phyloP scores from a whole-genome alignment of 495 filamentous ascomycete genomes.

The Aspergillus wentii region DNA sequence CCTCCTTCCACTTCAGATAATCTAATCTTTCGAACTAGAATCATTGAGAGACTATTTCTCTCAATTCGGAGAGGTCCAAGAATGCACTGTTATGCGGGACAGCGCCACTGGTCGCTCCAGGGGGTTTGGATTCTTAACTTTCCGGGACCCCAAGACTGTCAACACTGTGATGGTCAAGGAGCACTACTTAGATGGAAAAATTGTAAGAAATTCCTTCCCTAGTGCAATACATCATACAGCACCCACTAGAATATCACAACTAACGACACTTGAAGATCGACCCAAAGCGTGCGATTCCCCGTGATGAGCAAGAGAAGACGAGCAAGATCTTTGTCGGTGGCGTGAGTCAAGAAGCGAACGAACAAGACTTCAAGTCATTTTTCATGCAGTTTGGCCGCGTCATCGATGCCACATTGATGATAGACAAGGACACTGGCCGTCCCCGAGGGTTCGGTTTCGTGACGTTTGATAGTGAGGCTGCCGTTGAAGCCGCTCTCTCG shows the following conservation, averaged over 20 bases:
- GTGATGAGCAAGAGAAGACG: slow-evolving; percentile 95
- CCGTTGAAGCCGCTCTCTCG: slow-evolving; percentile 84
- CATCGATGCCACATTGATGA: slow-evolving; percentile 97
- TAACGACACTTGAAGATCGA: slow-evolving; percentile 66
- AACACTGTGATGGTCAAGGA: slow-evolving; percentile 99
- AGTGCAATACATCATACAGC: slow-evolving; percentile 3
- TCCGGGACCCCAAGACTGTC: slow-evolving; percentile 93
- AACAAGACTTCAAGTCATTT: slow-evolving; percentile 92
- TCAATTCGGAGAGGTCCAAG: slow-evolving; percentile 92
- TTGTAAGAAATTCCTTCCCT: slow-evolving; percentile 56
- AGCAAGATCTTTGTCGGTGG: slow-evolving; percentile 98
- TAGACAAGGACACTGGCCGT: slow-evolving; percentile 96
- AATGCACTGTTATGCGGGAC: slow-evolving; percentile 98
- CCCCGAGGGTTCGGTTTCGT: slow-evolving; percentile 98
- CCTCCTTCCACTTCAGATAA: no score
- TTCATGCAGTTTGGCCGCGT: slow-evolving; percentile 96
- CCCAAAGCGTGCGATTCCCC: slow-evolving; percentile 93
- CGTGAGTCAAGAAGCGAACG: slow-evolving; percentile 93
- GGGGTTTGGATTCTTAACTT: slow-evolving; percentile 96
- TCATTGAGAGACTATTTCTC: slow-evolving; percentile 98
- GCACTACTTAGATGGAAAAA: slow-evolving; percentile 95
- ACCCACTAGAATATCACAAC: slow-evolving; percentile 3
- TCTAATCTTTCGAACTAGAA: slow-evolving; percentile 51
- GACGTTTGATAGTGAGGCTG: slow-evolving; percentile 93
- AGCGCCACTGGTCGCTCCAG: slow-evolving; percentile 88